Conservation (phyloP, 2,329 filamentous ascomycete species). For the Davidsoniella virescens region DNA sequence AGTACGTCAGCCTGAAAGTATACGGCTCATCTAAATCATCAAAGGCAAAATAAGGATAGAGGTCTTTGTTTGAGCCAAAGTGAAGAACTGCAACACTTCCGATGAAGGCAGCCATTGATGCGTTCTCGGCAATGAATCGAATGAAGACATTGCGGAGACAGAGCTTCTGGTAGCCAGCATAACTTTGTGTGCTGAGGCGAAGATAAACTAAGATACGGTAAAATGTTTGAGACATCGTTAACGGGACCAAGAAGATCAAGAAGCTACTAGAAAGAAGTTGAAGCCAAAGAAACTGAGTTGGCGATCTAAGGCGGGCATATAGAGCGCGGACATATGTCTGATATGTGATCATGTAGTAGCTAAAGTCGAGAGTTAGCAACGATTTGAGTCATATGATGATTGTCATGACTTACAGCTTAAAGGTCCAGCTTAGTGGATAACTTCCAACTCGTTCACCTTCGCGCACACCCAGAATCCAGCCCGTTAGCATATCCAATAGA, state of each 20-base stretch:
- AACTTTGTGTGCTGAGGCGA: slow-evolving; percentile 41
- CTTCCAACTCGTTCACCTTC: slow-evolving; percentile 52
- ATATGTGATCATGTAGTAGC: slow-evolving; percentile 53
- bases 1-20: slow-evolving; percentile 47
- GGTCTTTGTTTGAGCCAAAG: slow-evolving; percentile 49
- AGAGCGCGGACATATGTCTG: slow-evolving; percentile 55
- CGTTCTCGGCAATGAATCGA: slow-evolving; percentile 49
- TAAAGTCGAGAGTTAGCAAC: slow-evolving; percentile 17
- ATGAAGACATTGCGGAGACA: slow-evolving; percentile 52
- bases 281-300: slow-evolving; percentile 47
- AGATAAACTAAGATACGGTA: slow-evolving; percentile 39
- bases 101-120: slow-evolving; percentile 51
- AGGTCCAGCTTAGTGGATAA: slow-evolving; percentile 55
- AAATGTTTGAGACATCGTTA: slow-evolving; percentile 44
- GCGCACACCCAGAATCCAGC: slow-evolving; percentile 49
- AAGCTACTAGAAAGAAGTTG: slow-evolving; percentile 47
- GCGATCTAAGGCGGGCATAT: slow-evolving; percentile 50
- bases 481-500: slow-evolving; percentile 45
- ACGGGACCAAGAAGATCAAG: slow-evolving; percentile 45
- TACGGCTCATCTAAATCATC: slow-evolving; percentile 35
- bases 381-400: not conserved
- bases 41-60: slow-evolving; percentile 56
- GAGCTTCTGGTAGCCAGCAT: slow-evolving; percentile 48
- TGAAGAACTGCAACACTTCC: slow-evolving; percentile 50
- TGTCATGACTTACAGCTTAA: slow-evolving; percentile 40